A percentile compares a stretch with the other conserved stretches of the same genome.
These are phyloP conservation scores for Hypoxylon cercidicola DNA, from an alignment of 495 filamentous ascomycete species.

Conservation along the genomic window DNA sequence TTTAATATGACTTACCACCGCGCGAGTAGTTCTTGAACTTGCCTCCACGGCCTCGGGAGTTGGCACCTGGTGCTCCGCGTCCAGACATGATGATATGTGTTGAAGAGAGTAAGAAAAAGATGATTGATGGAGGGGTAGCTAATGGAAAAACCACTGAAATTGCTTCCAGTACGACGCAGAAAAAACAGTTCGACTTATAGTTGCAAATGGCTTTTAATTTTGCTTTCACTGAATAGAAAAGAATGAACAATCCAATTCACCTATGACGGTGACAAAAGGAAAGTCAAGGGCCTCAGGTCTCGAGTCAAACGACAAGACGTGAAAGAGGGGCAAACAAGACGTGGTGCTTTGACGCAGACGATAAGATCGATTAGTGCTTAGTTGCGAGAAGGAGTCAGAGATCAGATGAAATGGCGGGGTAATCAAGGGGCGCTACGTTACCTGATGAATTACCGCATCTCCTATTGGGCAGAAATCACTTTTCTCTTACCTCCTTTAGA, in stretches of 20 bases:
- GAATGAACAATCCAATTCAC: not conserved
- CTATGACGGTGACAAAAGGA: not conserved
- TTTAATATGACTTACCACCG: slow-evolving; percentile 73
- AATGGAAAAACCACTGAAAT: not conserved
- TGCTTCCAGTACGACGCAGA: no score
- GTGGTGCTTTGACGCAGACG: not conserved
- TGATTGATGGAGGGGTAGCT: slow-evolving; percentile 32
- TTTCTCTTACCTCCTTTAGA: not conserved
- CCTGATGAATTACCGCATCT: slow-evolving; percentile 9
- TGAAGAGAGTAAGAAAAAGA: slow-evolving; percentile 18
- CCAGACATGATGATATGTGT: slow-evolving; percentile 64
- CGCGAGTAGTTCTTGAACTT: slow-evolving; percentile 94
- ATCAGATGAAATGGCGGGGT: slow-evolving; percentile 30
- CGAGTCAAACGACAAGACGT: slow-evolving; percentile 16
- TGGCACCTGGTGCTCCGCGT: slow-evolving; percentile 61
- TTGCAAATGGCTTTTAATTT: no score
- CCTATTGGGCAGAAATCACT: slow-evolving; percentile 20
- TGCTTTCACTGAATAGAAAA: not conserved
- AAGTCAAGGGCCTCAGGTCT: slow-evolving; percentile 11
- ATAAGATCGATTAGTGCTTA: slow-evolving; percentile 26
- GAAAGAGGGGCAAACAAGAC: slow-evolving; percentile 34
- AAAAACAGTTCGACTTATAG: not conserved
- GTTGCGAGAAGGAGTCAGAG: slow-evolving; percentile 33
- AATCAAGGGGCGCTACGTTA: slow-evolving; percentile 16
- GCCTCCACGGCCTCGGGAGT: slow-evolving; percentile 79